Evolutionary conservation across 177 flowering plant genomes (phyloP).

Genomic region (Vitis hybrid): DNA sequence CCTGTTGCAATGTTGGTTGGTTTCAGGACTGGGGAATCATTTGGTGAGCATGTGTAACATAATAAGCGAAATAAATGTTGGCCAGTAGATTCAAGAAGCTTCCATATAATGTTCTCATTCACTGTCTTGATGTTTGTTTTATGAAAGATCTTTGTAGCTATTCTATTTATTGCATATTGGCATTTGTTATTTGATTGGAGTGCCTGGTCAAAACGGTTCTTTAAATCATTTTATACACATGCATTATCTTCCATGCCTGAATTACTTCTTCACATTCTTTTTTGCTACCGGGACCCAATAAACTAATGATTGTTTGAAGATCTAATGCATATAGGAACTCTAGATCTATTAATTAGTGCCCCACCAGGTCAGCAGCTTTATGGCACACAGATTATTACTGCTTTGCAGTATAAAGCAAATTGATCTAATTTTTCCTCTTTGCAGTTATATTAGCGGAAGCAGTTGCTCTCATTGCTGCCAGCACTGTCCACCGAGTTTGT

Average conservation of each 20-base stretch:
- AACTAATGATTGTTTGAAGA: constrained; percentile 1
- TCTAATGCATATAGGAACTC: background rate
- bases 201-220: background rate
- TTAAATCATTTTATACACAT: background rate
- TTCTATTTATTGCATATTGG: background rate
- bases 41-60: too few relatives aligned
- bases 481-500: constrained; percentile 93
- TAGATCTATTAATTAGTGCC: background rate
- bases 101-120: background rate
- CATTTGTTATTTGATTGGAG: background rate
- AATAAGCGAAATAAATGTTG: too few relatives aligned
- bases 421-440: constrained; percentile 12
- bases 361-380: background rate
- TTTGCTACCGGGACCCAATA: background rate
- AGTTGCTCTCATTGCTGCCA: constrained; percentile 83
- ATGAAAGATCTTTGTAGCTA: background rate
- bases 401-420: background rate
- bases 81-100: too few relatives aligned
- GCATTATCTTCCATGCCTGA: background rate
- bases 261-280: background rate
- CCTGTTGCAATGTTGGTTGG: too few relatives aligned
- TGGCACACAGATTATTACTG: too few relatives aligned
- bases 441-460: constrained; percentile 76
- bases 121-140: background rate
- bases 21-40: too few relatives aligned